Base-by-base conservation (phyloP, 495 filamentous ascomycete genomes). In the Penicillium macrosclerotiorum region DNA sequence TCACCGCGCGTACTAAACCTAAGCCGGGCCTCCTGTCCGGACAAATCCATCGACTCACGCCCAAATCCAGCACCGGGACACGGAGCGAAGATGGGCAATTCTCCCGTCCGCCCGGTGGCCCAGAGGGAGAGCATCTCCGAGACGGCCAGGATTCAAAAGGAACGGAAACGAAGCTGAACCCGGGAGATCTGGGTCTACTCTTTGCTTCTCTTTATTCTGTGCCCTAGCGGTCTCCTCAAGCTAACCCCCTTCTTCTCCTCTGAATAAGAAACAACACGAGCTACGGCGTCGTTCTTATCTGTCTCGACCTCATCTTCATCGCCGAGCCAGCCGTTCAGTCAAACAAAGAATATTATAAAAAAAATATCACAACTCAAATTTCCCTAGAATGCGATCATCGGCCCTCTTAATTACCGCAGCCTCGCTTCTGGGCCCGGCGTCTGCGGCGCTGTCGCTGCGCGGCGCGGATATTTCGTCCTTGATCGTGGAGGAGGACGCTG, bases 381-480 rank as follows among this genome's bases (percentile, higher is more conserved):
- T n/a, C n/a, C n/a, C n/a, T n/a, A n/a, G n/a, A n/a, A n/a, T 65
- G 60, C 43, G 57, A 20, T 26, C 50, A 19, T 33, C 39, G 26
- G 22, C 62, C 14, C 33, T 64, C 23, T 40, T 67, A n/a, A 18
- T 54, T n/a, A n/a, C n/a, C n/a, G 48, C 58, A 2, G 40, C 59
- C 9, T 49, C 52, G 19, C 40, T 60, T n/a, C 42, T 69, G n/a
- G 31, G 49, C 18, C 42, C 54, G 4, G 42, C 49, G 29, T 50
- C 29, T 4, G 69, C 80, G 11, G 73, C 74, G 16, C 73, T 89
- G 8, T 75, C 74, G 4, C 81, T 82, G 61, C 81, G 77, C 50
- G 84, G 85, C 2, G 83, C 84, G 2, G 86, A 90, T 60, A 88
- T 86, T 75, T 87, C 83, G 4, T 89, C 85, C 0, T 68, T 86